Evolutionary conservation across 306 rosid species (phyloP).

Genomic region (Casuarina cunninghamiana): DNA sequence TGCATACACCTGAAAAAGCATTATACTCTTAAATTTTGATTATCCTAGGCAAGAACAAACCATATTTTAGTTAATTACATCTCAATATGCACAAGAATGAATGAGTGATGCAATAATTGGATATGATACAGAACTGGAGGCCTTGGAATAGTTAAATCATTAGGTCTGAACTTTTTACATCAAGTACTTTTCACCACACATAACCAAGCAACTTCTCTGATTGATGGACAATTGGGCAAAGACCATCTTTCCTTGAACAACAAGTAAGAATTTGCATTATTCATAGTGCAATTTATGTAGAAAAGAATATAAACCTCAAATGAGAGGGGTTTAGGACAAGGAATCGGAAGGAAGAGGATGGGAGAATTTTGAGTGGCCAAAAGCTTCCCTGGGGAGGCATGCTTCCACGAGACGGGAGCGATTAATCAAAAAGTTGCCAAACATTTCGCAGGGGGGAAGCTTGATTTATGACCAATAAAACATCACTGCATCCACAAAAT

Average conservation of each 20-base stretch:
- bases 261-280: neutral
- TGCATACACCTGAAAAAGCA: conserved; percentile 74
- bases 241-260: neutral
- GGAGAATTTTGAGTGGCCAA: neutral
- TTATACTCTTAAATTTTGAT: conserved; percentile 10
- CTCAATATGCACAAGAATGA: neutral
- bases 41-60: neutral
- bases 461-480: neutral
- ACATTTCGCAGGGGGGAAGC: neutral
- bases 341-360: neutral
- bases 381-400: neutral
- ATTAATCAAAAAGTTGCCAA: neutral
- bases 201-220: neutral
- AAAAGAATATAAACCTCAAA: neutral
- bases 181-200: neutral
- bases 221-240: neutral
- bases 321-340: neutral
- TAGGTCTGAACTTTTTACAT: neutral
- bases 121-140: neutral
- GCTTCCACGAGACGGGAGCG: neutral
- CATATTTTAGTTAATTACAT: neutral
- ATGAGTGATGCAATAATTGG: neutral
- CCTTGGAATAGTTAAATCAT: neutral
- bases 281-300: neutral
- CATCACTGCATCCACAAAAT: neutral